Evolutionary conservation across 2,329 filamentous ascomycete genomes (phyloP).

Genomic region (Colletotrichum orchidophilum): DNA sequence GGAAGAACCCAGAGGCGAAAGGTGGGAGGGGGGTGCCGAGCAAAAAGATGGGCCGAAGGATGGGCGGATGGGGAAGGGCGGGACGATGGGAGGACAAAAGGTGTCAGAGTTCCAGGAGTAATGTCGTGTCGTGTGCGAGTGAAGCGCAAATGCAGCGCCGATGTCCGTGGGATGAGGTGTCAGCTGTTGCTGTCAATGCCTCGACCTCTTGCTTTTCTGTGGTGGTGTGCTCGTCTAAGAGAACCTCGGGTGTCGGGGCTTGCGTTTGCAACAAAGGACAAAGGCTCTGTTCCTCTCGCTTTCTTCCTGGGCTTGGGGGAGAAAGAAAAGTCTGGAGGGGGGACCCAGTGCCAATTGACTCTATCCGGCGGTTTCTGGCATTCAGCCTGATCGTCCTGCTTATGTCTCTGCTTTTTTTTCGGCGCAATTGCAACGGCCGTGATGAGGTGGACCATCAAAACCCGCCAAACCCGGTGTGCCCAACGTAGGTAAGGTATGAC

Average conservation of each 20-base stretch:
- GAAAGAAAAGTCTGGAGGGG: background rate
- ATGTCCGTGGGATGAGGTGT: conserved; percentile 18
- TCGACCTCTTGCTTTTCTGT: background rate
- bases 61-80: conserved; percentile 22
- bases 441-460: background rate
- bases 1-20: conserved; percentile 1
- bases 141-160: conserved; percentile 13
- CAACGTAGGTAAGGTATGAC: background rate
- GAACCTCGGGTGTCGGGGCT: conserved; percentile 11
- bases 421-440: background rate
- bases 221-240: conserved; percentile 5
- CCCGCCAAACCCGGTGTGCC: background rate
- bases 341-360: background rate
- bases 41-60: conserved; percentile 22
- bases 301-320: background rate
- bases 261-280: conserved; percentile 27
- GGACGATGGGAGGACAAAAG: conserved; percentile 25
- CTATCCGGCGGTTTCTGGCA: background rate
- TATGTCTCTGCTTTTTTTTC: background rate
- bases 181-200: conserved; percentile 1
- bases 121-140: conserved; percentile 18
- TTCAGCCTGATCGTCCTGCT: background rate
- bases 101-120: conserved; percentile 24
- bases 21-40: background rate
- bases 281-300: background rate